Base-by-base conservation (phyloP, 2,329 filamentous ascomycete species). In the Aaosphaeria arxii region DNA sequence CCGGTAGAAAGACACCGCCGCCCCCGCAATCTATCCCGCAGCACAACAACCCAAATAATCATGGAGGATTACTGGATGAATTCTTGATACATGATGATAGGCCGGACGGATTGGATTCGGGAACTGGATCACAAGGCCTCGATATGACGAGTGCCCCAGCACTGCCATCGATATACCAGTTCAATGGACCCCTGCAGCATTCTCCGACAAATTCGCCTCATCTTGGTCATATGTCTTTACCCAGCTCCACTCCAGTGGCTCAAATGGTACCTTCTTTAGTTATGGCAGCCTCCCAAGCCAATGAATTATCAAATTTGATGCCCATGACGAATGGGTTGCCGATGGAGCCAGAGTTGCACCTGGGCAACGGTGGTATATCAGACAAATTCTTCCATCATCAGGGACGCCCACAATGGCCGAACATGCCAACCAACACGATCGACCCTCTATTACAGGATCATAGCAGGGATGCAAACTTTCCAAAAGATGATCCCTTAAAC, bases 241-340 rank as follows among this genome's bases (percentile, higher is more conserved):
- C 63, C 11, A 62, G 51, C 36, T 53, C 63, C 7, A 53, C 51
- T 1, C 61, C 64, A 17, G 65, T 68, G 58, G 54, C 63, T 33
- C 65, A 65, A 13, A 66, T 68, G 60, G 63, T 67, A 7, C 67
- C 55, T 11, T 51, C 67, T 13, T 61, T 73, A 17, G 66, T 71
- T 43, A 70, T 72, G 66, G 64, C 70, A 42, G 68, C 69, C 24
- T 72, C 70, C 11, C 66, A 64, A 17, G 67, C 70, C 5, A 70
- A 71, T 48, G 68, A 73, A 32, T 61, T 72, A n/a, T 51, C 50
- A 30, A 52, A 53, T 32, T 46, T 55, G 17, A 67, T 71, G 61
- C 69, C 69, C 0, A 50, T 69, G 17, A 54, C 63, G 5, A 64
- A 62, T 36, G 56, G 59, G 1, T 45, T 70, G 49, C 49, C 59